These are phyloP conservation scores for Venturia effusa DNA, from an alignment of 2,329 filamentous ascomycete species.

Conservation along the genomic window DNA sequence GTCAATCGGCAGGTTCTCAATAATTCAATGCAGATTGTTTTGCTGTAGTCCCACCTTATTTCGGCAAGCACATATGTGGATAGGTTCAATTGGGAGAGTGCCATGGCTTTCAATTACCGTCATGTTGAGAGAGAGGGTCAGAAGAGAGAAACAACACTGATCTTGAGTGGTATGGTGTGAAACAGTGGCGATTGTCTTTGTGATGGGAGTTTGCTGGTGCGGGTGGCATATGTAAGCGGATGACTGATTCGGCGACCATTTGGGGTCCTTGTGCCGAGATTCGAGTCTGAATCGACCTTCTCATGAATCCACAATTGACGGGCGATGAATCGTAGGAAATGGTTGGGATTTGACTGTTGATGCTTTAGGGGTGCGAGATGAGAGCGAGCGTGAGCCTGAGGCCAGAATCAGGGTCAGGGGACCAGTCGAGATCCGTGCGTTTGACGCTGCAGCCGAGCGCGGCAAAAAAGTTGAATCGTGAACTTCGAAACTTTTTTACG, in stretches of 20 bases:
- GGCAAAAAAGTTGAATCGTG: background rate
- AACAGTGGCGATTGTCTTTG: background rate
- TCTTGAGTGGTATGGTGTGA: background rate
- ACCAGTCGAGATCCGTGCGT: background rate
- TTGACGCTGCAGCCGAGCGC: background rate
- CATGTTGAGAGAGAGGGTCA: background rate
- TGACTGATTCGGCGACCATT: background rate
- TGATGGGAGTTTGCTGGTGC: background rate
- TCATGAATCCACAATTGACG: background rate
- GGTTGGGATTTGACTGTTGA: too few species aligned
- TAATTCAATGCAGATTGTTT: background rate
- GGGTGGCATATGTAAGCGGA: background rate
- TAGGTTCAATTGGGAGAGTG: too few species aligned
- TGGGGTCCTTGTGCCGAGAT: background rate
- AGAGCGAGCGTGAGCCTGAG: too few species aligned
- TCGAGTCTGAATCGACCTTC: background rate
- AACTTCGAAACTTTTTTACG: background rate
- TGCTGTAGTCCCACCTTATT: background rate
- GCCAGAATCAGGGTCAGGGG: too few species aligned
- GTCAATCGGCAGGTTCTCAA: background rate
- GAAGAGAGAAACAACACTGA: background rate
- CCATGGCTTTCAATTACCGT: too few species aligned
- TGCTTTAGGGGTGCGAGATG: too few species aligned
- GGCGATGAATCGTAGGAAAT: too few species aligned
- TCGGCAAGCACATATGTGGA: background rate